Base-by-base conservation (phyloP, 1,139 yeast genomes). In the Magnusiomyces magnusii region DNA sequence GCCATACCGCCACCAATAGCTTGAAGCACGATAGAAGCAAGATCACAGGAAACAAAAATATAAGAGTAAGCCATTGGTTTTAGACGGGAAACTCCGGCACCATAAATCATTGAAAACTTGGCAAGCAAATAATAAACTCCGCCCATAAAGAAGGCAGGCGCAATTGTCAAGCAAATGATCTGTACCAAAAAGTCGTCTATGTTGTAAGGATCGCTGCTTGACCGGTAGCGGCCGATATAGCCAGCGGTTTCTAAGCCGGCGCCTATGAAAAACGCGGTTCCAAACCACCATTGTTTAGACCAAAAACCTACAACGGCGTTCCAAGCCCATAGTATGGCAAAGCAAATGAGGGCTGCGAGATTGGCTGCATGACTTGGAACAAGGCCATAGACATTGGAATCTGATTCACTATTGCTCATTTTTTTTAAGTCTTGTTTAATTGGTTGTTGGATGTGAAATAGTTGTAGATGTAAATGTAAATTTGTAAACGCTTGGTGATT, bases 81-180 rank as follows among this genome's bases (percentile, higher is more conserved):
- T 61, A 91, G 71, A 0, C 80, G 68, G 0, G 95, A 83, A 66
- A 75, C 85, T 50, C 77, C 71, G 56, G 81, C 75, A 5, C 96
- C 95, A 70, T 83, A 87, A 5, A 88, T 76, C 57, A 86, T 82
- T 53, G 87, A 82, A 63, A 87, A 66, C 71, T 88, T 90, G 2
- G 91, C 95, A 66, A 90, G 78, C 57, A 86, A 74, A 67, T 82
- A 87, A 73, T 91, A 91, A 10, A 91, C 78, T 3, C 96, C 97
- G 3, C 87, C 97, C 91, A 89, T 87, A 58, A 89, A 78, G 70
- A 92, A 90, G 5, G 93, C 93, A 0, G 97, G 97, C 0, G 91
- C 93, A 57, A 91, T 75, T 0, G 96, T 89, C 62, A 90, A 75
- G 60, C 86, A 76, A 57, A 85, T 80, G 64, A 84, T 81, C 71